phyloP scores from a whole-genome alignment of 305 asterid species.

The Solanum aculeatissimum region DNA sequence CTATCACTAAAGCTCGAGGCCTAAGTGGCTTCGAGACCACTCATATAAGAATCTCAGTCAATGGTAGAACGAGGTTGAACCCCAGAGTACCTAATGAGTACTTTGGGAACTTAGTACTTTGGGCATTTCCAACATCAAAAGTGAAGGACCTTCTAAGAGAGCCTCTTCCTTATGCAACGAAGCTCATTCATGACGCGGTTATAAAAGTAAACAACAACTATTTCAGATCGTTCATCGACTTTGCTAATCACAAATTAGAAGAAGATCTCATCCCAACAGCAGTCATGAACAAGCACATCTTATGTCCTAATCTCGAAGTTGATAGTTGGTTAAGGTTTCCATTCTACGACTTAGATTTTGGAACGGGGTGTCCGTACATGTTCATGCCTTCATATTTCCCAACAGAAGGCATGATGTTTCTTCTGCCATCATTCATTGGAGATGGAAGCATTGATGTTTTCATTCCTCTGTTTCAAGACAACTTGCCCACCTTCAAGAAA shows the following conservation, averaged over 20 bases:
- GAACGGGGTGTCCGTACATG: constrained; percentile 53
- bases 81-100: constrained; percentile 57
- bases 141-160: constrained; percentile 35
- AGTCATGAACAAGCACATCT: constrained; percentile 37
- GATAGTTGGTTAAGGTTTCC: constrained; percentile 90
- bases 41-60: constrained; percentile 47
- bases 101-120: constrained; percentile 69
- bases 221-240: constrained; percentile 72
- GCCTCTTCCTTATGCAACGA: constrained; percentile 43
- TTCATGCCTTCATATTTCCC: constrained; percentile 76
- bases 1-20: constrained; percentile 57
- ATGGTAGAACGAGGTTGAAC: constrained; percentile 53
- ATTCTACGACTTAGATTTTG: constrained; percentile 71
- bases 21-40: constrained; percentile 42
- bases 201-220: constrained; percentile 39
- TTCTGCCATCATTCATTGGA: constrained; percentile 58
- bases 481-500: constrained; percentile 36
- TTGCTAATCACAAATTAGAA: constrained; percentile 30
- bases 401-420: constrained; percentile 59
- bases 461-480: constrained; percentile 51
- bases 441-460: constrained; percentile 77
- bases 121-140: constrained; percentile 59
- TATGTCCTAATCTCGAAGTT: constrained; percentile 78
- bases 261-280: constrained; percentile 48
- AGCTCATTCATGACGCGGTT: constrained; percentile 59